Conservation (phyloP, 2,329 filamentous ascomycete species). For the Elsinoe batatas region DNA sequence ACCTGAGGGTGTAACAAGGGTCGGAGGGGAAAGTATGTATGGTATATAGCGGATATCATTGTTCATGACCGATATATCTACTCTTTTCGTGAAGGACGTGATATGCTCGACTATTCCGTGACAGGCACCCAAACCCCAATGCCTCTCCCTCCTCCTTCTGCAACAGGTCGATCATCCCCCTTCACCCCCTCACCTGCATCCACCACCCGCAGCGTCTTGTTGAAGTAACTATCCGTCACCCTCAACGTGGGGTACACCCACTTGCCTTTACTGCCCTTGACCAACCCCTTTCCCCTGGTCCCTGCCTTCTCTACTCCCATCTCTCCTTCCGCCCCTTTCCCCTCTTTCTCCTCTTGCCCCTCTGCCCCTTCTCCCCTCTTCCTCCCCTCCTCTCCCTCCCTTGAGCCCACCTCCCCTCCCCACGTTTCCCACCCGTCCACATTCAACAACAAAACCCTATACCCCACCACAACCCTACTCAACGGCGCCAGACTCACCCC, state of each 20-base stretch:
- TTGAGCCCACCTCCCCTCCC: constrained; percentile 20
- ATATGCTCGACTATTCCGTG: neutral
- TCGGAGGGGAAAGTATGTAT: neutral
- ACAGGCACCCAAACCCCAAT: constrained; percentile 30
- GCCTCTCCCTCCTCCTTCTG: constrained; percentile 36
- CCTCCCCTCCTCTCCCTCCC: neutral
- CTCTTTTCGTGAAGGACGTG: neutral
- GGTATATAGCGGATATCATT: neutral
- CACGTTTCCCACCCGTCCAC: constrained; percentile 10
- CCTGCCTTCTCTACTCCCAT: constrained; percentile 11
- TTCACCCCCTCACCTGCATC: constrained; percentile 66
- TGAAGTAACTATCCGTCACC: constrained; percentile 84
- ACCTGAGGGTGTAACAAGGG: neutral
- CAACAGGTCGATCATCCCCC: constrained; percentile 29
- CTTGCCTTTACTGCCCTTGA: constrained; percentile 32
- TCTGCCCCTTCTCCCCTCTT: neutral
- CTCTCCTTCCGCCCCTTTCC: neutral
- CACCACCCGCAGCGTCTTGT: constrained; percentile 74
- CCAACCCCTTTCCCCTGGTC: no score
- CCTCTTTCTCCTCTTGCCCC: neutral
- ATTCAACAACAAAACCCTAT: constrained; percentile 58
- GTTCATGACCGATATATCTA: no score
- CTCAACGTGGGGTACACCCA: constrained; percentile 67
- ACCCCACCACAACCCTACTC: constrained; percentile 63
- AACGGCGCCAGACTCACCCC: constrained; percentile 74